These are phyloP conservation scores for Phtheirospermum japonicum DNA, from an alignment of 257 asterid species.

Conservation along the genomic window DNA sequence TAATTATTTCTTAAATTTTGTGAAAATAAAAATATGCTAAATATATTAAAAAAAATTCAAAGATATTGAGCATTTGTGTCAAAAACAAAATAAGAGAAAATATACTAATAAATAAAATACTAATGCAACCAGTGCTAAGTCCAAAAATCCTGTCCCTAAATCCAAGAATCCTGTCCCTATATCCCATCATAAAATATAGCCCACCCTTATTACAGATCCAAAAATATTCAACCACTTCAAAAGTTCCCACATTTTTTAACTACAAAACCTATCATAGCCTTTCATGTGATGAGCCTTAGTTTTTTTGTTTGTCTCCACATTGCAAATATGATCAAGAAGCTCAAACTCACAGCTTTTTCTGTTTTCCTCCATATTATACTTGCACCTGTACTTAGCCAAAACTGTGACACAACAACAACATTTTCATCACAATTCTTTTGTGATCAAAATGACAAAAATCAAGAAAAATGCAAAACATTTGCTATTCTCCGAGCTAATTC, in stretches of 20 bases:
- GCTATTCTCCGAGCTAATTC: conserved; percentile 45
- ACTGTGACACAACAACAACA: conserved; percentile 29
- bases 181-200: conserved; percentile 34
- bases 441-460: not conserved
- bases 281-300: conserved; percentile 16
- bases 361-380: conserved; percentile 23
- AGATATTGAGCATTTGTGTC: not conserved
- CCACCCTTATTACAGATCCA: conserved; percentile 41
- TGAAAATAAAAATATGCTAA: no score
- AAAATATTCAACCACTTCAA: conserved; percentile 14
- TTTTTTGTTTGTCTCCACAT: conserved; percentile 4
- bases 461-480: conserved; percentile 40
- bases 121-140: conserved; percentile 35
- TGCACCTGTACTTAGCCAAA: conserved; percentile 38
- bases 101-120: conserved; percentile 29
- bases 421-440: conserved; percentile 37
- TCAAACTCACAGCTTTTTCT: conserved; percentile 12
- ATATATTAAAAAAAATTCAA: no score
- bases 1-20: no score
- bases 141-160: conserved; percentile 36
- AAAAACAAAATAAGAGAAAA: conserved; percentile 1
- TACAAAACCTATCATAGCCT: not conserved
- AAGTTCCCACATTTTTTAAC: not conserved
- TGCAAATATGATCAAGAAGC: conserved; percentile 27
- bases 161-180: conserved; percentile 16